Percentiles rank a stretch among this genome's conserved stretches.
Conservation (phyloP, 2,329 filamentous ascomycete species). For the Epichloe gansuensis region DNA sequence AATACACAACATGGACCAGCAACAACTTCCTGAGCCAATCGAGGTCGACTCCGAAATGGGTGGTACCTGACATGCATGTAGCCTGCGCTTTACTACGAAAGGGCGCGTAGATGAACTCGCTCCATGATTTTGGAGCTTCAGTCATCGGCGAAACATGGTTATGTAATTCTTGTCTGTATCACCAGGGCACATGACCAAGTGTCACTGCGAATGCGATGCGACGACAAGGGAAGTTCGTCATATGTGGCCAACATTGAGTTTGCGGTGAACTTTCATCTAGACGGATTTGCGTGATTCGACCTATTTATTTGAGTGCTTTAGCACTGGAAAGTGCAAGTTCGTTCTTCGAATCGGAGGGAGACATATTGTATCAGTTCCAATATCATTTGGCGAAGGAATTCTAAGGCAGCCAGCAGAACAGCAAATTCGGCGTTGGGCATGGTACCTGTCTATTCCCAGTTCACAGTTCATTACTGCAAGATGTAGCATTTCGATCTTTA, state of each 20-base stretch:
- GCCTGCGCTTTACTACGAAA: too few species aligned
- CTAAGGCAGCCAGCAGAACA: background rate
- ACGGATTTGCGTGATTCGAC: too few species aligned
- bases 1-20: conserved; percentile 36
- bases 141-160: too few species aligned
- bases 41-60: conserved; percentile 26
- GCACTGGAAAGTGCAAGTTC: background rate
- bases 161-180: too few species aligned
- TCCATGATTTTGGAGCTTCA: too few species aligned
- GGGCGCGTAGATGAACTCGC: too few species aligned
- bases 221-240: too few species aligned
- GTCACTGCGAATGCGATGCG: too few species aligned
- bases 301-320: too few species aligned
- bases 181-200: too few species aligned
- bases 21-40: conserved; percentile 27
- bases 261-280: too few species aligned
- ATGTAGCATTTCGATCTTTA: background rate
- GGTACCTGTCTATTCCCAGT: background rate
- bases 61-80: conserved; percentile 5
- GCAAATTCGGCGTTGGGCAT: background rate
- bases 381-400: background rate
- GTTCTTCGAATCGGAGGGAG: background rate
- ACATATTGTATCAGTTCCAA: background rate
- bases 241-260: too few species aligned
- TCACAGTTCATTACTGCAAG: background rate